Evolutionary conservation across 768 basidiomycete genomes (phyloP), one percentile per base, ranked within the genome.

Genomic region (Sistotremastrum niveocremeum): DNA sequence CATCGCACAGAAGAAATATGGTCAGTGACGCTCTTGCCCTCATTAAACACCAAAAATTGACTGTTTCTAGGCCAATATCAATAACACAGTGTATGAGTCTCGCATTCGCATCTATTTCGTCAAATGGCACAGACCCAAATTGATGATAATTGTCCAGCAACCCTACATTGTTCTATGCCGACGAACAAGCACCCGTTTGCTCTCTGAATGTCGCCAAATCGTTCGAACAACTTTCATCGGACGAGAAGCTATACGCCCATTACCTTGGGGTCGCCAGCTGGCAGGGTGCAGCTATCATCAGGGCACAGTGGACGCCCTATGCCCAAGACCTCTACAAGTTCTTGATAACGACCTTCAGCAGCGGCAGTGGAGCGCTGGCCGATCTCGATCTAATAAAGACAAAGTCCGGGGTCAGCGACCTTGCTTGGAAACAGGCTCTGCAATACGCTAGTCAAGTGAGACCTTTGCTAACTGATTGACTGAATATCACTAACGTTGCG

Each of bases 271-370:
- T 74, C 51, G 87, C 86, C 5, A 77, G 79, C 1, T 91, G 88
- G 88, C 83, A 83, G 0, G 88, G 88, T 31, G 83, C 76, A 42
- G 72, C 82, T 37, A 82, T 91, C 62, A 83, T 88, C 45, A 82
- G 86, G 65, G 80, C 68, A 39, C 86, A 90, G 66, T 88, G 82
- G 83, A 84, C 86, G 0, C 68, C 77, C 0, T 72, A 83, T 51
- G 83, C 83, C 4, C 57, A 65, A 51, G 68, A 68, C 56, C 69
- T 87, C 41, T 81, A 81, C 56, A 81, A 85, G 62, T 69, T 87
- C 6, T 62, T 88, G 56, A 76, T 83, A 54, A 61, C 76, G 43
- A 76, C 69, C 0, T 85, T 87, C 65, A 78, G 77, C 57, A n/a
- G n/a, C n/a, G 65, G 74, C 41, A 59, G 73, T 34, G 76, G 74